Percentiles rank a stretch among this genome's conserved stretches.
Evolutionary conservation across 2,329 filamentous ascomycete genomes (phyloP).

Genomic region (Trichoderma guizhouense): DNA sequence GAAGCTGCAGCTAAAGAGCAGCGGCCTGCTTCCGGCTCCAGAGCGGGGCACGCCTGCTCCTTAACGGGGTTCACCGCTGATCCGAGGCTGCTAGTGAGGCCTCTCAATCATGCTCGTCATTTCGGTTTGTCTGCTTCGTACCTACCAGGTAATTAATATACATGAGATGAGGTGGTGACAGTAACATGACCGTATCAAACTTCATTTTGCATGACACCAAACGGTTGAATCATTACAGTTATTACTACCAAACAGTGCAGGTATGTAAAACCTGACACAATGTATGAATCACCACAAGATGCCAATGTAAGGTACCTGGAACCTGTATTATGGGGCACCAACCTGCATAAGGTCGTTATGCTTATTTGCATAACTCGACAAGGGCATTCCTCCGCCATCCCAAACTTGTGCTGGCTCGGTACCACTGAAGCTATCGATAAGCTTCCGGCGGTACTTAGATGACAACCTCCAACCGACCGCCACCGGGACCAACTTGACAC

Average conservation of each 20-base stretch:
- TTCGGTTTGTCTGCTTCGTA: background rate
- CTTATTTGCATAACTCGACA: background rate
- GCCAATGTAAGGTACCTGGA: background rate
- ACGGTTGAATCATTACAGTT: background rate
- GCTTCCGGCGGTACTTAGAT: background rate
- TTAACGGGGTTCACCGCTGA: conserved; percentile 19
- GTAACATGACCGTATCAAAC: background rate
- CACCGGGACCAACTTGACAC: background rate
- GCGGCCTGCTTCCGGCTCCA: conserved; percentile 16
- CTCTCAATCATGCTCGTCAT: conserved; percentile 9
- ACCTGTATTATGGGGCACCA: background rate
- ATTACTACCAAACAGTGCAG: background rate
- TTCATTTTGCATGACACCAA: background rate
- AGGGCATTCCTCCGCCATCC: background rate
- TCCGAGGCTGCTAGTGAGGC: conserved; percentile 16
- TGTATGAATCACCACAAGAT: background rate
- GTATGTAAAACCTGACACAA: background rate
- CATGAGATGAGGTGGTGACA: background rate
- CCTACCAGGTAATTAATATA: background rate
- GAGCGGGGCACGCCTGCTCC: conserved; percentile 27
- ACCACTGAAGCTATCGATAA: conserved; percentile 15
- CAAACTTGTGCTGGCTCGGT: background rate
- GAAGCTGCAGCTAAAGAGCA: conserved; percentile 2
- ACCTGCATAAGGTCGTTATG: background rate
- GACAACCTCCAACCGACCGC: conserved; percentile 13